Percentiles rank a stretch among this genome's conserved stretches.
These are phyloP conservation scores for Spiromastix sp. DNA, from an alignment of 2,329 filamentous ascomycete genomes.

Conservation along the genomic window DNA sequence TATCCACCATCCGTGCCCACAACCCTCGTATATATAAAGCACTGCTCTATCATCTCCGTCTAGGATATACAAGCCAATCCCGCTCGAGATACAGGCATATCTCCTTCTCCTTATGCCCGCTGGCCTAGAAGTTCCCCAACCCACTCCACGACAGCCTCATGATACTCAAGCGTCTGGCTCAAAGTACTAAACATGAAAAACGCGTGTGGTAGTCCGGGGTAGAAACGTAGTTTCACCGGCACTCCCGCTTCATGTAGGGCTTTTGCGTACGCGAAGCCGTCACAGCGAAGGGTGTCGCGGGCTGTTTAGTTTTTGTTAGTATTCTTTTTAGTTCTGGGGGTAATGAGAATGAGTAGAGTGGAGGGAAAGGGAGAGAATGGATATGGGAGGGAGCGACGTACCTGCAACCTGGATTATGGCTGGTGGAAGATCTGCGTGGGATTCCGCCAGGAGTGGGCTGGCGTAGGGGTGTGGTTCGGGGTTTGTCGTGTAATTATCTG, in stretches of 20 bases:
- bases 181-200: background rate
- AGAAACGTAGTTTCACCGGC: background rate
- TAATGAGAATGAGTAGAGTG: background rate
- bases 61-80: too few species aligned
- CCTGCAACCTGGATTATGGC: background rate
- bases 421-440: slow-evolving; percentile 5
- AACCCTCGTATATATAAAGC: too few species aligned
- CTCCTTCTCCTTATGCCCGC: too few species aligned
- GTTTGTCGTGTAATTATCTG: background rate
- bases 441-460: slow-evolving; percentile 3
- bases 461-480: slow-evolving; percentile 1
- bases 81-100: too few species aligned
- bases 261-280: background rate
- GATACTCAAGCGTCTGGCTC: background rate
- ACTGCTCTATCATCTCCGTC: too few species aligned
- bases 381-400: background rate
- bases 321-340: too few species aligned
- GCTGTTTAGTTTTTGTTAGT: background rate
- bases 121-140: background rate
- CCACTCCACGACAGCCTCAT: background rate
- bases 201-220: background rate
- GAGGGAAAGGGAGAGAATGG: background rate
- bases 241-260: background rate
- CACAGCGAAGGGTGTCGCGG: background rate
- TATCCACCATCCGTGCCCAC: too few species aligned